These are phyloP conservation scores for Leccinum subtestaceum DNA, from an alignment of 768 basidiomycete species.

Conservation along the genomic window DNA sequence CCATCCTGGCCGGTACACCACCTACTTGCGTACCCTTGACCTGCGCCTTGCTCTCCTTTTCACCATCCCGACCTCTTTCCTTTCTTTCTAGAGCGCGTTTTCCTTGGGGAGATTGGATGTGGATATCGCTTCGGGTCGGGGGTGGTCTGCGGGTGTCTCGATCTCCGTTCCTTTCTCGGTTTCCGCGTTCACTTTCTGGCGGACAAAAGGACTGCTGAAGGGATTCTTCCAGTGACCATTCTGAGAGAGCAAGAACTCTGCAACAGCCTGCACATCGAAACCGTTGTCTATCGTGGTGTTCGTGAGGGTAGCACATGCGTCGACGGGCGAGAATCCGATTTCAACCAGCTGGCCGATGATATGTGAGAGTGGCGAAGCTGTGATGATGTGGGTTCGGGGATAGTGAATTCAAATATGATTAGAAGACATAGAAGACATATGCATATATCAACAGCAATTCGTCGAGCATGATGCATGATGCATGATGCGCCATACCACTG, in stretches of 20 bases:
- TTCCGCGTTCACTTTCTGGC: constrained; percentile 11
- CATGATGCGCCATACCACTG: constrained; percentile 36
- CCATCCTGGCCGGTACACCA: too few relatives aligned
- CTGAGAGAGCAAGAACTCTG: constrained; percentile 57
- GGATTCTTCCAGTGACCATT: not conserved
- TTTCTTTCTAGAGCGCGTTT: too few relatives aligned
- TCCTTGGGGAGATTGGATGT: not conserved
- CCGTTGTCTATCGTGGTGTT: constrained; percentile 55
- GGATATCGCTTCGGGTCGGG: constrained; percentile 3
- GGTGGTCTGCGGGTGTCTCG: constrained; percentile 4
- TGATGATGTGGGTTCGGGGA: constrained; percentile 11
- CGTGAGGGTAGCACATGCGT: constrained; percentile 72
- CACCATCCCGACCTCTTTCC: too few relatives aligned
- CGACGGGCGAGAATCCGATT: constrained; percentile 86
- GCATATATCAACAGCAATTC: not conserved
- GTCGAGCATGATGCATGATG: too few relatives aligned
- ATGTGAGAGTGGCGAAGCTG: constrained; percentile 76
- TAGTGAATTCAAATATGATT: constrained; percentile 10
- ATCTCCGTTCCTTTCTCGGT: constrained; percentile 5
- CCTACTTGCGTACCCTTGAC: too few relatives aligned
- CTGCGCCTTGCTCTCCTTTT: too few relatives aligned
- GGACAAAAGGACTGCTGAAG: constrained; percentile 2
- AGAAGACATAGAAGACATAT: not conserved
- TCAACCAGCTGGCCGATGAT: constrained; percentile 88
- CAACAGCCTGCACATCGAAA: constrained; percentile 72